Conservation (phyloP, 2,329 filamentous ascomycete species). For the Pseudocercospora eumusae region DNA sequence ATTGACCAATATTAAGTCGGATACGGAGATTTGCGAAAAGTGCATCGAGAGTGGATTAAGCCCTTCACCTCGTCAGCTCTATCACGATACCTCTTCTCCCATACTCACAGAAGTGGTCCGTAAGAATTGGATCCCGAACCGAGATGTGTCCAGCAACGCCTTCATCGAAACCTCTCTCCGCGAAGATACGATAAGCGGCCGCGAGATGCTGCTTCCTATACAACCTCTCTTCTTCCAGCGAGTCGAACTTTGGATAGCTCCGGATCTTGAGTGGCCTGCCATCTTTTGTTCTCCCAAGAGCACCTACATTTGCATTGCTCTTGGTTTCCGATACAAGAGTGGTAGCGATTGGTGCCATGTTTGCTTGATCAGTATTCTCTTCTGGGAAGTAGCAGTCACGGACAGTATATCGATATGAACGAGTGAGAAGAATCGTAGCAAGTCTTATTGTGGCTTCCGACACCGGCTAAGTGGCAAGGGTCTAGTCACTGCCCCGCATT, state of each 20-base stretch:
- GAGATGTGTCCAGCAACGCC: constrained; percentile 47
- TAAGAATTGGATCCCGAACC: constrained; percentile 43
- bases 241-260: constrained; percentile 46
- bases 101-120: constrained; percentile 41
- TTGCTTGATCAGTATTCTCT: neutral
- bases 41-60: constrained; percentile 50
- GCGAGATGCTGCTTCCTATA: constrained; percentile 49
- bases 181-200: constrained; percentile 48
- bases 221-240: constrained; percentile 42
- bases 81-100: too few relatives aligned
- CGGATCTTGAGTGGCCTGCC: constrained; percentile 52
- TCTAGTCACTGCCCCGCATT: neutral
- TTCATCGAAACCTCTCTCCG: constrained; percentile 44
- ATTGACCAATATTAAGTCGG: constrained; percentile 50
- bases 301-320: constrained; percentile 48
- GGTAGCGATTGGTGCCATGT: constrained; percentile 45
- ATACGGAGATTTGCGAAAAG: constrained; percentile 47
- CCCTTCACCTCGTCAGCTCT: constrained; percentile 22
- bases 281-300: constrained; percentile 50
- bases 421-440: neutral
- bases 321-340: constrained; percentile 41
- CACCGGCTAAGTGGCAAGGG: neutral
- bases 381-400: neutral
- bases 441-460: neutral
- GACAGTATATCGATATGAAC: neutral